Conservation (phyloP, 352 stramenopile genomes). For the Globisporangium abappressorium region DNA sequence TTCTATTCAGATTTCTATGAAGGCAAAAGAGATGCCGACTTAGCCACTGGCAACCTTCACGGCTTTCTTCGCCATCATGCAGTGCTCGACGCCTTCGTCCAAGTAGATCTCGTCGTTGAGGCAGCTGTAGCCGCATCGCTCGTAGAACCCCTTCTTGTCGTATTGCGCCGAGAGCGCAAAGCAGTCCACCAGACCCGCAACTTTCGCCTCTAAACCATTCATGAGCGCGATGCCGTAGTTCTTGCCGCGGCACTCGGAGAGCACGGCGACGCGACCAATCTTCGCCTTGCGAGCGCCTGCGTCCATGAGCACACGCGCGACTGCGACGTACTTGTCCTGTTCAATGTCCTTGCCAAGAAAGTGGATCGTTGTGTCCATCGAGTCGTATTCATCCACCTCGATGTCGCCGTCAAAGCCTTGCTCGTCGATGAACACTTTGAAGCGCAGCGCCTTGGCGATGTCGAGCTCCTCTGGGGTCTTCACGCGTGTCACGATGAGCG, state of each 20-base stretch:
- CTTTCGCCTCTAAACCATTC: constrained; percentile 29
- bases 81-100: constrained; percentile 55
- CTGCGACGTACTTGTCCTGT: constrained; percentile 50
- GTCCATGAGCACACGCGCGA: constrained; percentile 37
- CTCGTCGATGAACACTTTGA: too few relatives aligned
- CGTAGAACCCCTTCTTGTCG: constrained; percentile 62
- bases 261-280: too few relatives aligned
- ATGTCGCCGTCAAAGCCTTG: neutral
- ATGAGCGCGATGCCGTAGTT: too few relatives aligned
- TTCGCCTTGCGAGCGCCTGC: too few relatives aligned
- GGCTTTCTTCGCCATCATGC: constrained; percentile 19
- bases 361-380: constrained; percentile 39
- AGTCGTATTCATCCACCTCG: constrained; percentile 49
- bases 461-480: constrained; percentile 38
- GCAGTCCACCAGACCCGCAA: constrained; percentile 30
- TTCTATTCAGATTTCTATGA: neutral
- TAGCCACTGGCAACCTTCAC: constrained; percentile 2
- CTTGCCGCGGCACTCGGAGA: too few relatives aligned
- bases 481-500: constrained; percentile 34
- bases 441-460: constrained; percentile 15
- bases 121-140: constrained; percentile 60
- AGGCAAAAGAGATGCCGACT: neutral
- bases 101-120: constrained; percentile 50
- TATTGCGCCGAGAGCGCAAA: constrained; percentile 49
- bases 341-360: constrained; percentile 55